phyloP scores from a whole-genome alignment of 1,284 basidiomycete species.

The Mycosarcoma maydis region DNA sequence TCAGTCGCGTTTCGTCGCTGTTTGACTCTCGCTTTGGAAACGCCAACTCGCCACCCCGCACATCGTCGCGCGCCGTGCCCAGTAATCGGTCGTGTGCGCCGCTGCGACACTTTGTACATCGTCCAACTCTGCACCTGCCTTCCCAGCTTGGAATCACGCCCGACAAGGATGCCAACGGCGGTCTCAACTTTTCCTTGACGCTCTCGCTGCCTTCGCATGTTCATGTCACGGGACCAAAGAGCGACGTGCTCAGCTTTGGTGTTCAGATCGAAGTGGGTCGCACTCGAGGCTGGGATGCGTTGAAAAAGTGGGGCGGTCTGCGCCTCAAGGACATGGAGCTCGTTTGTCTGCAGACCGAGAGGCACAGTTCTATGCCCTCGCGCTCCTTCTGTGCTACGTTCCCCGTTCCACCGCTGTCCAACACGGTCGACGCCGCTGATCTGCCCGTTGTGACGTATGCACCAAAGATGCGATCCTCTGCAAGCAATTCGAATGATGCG shows the following conservation, averaged over 20 bases:
- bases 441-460: conserved; percentile 43
- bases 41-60: conserved; percentile 44
- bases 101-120: conserved; percentile 64
- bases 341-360: conserved; percentile 63
- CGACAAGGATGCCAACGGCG: conserved; percentile 32
- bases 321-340: conserved; percentile 65
- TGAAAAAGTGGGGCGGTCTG: conserved; percentile 56
- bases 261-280: conserved; percentile 64
- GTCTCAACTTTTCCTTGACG: conserved; percentile 60
- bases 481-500: neutral
- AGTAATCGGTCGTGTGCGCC: conserved; percentile 33
- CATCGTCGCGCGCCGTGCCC: conserved; percentile 32
- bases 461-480: neutral
- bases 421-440: conserved; percentile 45
- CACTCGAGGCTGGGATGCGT: conserved; percentile 51
- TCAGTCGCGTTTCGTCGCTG: conserved; percentile 27
- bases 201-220: conserved; percentile 64
- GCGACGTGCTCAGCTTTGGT: conserved; percentile 63
- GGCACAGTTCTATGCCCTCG: conserved; percentile 63
- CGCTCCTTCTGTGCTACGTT: conserved; percentile 62
- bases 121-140: conserved; percentile 58
- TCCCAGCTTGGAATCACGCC: conserved; percentile 48
- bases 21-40: conserved; percentile 31
- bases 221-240: conserved; percentile 49
- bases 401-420: conserved; percentile 48